phyloP scores from a whole-genome alignment of 2,329 filamentous ascomycete genomes.

The Calonectria pteridis region DNA sequence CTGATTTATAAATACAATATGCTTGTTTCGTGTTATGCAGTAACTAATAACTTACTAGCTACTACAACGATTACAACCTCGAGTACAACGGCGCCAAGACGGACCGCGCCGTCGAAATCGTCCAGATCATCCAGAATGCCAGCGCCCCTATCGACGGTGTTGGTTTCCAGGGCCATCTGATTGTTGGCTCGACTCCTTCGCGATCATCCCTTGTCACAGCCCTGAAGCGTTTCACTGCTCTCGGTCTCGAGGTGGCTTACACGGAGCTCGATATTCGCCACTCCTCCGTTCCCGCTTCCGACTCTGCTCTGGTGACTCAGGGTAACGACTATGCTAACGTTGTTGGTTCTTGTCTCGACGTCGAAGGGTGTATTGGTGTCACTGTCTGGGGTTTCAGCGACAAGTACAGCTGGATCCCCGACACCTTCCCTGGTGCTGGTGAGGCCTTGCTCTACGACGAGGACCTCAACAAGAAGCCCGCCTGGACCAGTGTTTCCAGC shows the following conservation, averaged over 20 bases:
- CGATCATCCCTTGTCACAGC: conserved; percentile 58
- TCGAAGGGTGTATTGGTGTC: conserved; percentile 56
- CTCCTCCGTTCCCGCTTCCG: conserved; percentile 57
- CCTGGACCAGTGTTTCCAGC: conserved; percentile 54
- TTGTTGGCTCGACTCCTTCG: conserved; percentile 64
- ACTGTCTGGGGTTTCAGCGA: conserved; percentile 60
- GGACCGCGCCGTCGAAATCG: conserved; percentile 57
- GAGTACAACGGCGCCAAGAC: conserved; percentile 65
- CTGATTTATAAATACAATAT: fast-evolving
- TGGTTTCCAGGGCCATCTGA: conserved; percentile 72
- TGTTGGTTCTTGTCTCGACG: conserved; percentile 54
- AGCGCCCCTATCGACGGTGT: conserved; percentile 72
- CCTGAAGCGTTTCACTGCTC: conserved; percentile 63
- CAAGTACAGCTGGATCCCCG: conserved; percentile 54
- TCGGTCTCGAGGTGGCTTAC: conserved; percentile 69
- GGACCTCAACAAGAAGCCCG: conserved; percentile 54
- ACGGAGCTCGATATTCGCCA: conserved; percentile 73
- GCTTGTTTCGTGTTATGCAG: fast-evolving
- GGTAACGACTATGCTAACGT: conserved; percentile 59
- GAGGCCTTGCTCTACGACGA: conserved; percentile 55
- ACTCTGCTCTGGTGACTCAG: conserved; percentile 58
- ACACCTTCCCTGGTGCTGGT: conserved; percentile 54
- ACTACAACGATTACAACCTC: conserved; percentile 71
- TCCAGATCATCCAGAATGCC: conserved; percentile 58
- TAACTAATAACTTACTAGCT: conserved; percentile 32